Evolutionary conservation across 1,284 basidiomycete genomes (phyloP).

Genomic region (Cerioporus squamosus): DNA sequence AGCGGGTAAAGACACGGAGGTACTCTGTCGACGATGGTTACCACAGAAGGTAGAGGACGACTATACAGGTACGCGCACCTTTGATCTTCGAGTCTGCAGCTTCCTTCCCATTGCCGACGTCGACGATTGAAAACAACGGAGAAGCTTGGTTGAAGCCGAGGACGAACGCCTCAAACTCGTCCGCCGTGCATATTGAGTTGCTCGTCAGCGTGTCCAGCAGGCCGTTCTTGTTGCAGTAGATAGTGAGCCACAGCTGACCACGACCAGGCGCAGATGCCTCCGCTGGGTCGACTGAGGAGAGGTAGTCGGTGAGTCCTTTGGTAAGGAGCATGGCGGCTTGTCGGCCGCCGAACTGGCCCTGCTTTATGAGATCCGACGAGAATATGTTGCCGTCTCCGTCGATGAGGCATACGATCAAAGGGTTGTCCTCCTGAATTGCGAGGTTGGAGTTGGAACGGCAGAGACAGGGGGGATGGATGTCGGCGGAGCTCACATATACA

Average conservation of each 20-base stretch:
- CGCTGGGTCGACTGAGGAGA: constrained; percentile 31
- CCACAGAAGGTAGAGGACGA: neutral
- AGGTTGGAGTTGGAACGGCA: no score
- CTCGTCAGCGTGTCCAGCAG: constrained; percentile 42
- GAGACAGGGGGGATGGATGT: neutral
- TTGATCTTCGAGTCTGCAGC: constrained; percentile 61
- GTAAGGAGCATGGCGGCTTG: constrained; percentile 47
- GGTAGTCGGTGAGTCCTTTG: constrained; percentile 43
- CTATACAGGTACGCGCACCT: constrained; percentile 33
- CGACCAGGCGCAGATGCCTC: constrained; percentile 31
- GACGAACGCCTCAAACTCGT: constrained; percentile 49
- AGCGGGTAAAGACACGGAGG: constrained; percentile 48
- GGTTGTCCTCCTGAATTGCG: constrained; percentile 41
- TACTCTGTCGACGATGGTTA: constrained; percentile 37
- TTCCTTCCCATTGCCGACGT: constrained; percentile 61
- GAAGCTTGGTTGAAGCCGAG: constrained; percentile 51
- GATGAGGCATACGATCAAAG: constrained; percentile 45
- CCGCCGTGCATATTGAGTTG: constrained; percentile 40
- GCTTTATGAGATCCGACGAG: constrained; percentile 40
- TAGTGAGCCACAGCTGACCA: constrained; percentile 44
- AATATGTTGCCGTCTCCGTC: constrained; percentile 57
- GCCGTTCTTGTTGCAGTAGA: constrained; percentile 52
- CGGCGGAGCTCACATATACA: neutral
- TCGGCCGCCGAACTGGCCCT: constrained; percentile 46
- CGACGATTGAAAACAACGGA: constrained; percentile 53